phyloP scores from a whole-genome alignment of 31 red algal genomes.

The Asparagopsis taxiformis region DNA sequence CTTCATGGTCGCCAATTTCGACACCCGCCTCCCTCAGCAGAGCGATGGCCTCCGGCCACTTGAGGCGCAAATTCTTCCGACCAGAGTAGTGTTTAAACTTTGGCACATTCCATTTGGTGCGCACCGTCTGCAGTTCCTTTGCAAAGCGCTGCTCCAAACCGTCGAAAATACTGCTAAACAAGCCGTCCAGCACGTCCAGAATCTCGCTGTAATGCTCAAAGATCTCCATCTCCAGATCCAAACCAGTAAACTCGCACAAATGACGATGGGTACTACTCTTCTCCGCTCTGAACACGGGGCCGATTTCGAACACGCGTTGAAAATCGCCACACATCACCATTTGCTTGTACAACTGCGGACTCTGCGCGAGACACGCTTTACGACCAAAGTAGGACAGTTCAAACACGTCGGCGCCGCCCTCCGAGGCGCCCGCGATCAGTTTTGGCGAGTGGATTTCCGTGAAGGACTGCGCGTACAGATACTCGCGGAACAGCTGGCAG shows the following conservation, averaged over 20 bases:
- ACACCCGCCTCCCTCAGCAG: slow-evolving; percentile 77
- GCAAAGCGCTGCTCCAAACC: slow-evolving; percentile 68
- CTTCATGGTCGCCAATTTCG: slow-evolving; percentile 88
- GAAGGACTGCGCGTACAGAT: slow-evolving; percentile 64
- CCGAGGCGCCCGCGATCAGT: slow-evolving; percentile 90
- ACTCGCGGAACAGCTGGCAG: slow-evolving; percentile 94
- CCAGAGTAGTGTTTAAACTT: slow-evolving; percentile 62
- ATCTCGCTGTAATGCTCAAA: slow-evolving; percentile 93
- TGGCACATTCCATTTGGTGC: slow-evolving; percentile 78
- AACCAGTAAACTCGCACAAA: slow-evolving; percentile 91
- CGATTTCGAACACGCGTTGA: slow-evolving; percentile 94
- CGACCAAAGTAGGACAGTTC: slow-evolving; percentile 79
- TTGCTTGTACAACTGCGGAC: slow-evolving; percentile 98
- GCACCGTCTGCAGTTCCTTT: slow-evolving; percentile 66
- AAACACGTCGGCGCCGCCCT: slow-evolving; percentile 97
- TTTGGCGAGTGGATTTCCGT: slow-evolving; percentile 98
- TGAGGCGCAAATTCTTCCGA: slow-evolving; percentile 52
- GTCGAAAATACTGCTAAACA: slow-evolving; percentile 89
- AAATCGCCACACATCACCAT: slow-evolving; percentile 98
- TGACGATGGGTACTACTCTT: slow-evolving; percentile 95
- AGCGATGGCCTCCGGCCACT: slow-evolving; percentile 77
- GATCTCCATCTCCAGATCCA: slow-evolving; percentile 98
- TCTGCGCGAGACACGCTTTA: slow-evolving; percentile 90
- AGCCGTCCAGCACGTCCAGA: slow-evolving; percentile 72
- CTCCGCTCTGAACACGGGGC: slow-evolving; percentile 96